phyloP scores from a whole-genome alignment of 106 monocot genomes.

The Dioscorea alata region DNA sequence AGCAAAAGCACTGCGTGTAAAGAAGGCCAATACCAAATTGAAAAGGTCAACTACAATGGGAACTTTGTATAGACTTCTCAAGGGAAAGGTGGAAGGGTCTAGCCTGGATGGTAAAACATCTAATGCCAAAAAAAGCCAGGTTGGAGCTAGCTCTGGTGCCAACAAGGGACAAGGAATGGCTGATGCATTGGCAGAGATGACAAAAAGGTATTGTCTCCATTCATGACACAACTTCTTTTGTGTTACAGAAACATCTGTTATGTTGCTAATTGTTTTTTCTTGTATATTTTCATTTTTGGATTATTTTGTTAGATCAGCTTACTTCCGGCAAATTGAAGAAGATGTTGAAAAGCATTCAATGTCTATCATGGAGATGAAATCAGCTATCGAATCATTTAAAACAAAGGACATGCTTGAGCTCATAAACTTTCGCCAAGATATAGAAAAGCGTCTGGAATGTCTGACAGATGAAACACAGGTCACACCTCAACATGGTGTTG shows the following conservation, averaged over 20 bases:
- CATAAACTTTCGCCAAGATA: constrained; percentile 31
- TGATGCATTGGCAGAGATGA: constrained; percentile 63
- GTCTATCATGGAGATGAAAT: constrained; percentile 30
- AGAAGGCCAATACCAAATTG: constrained; percentile 32
- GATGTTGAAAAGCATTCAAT: constrained; percentile 33
- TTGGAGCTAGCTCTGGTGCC: constrained; percentile 8
- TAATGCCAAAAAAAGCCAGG: constrained; percentile 12
- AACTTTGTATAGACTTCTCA: constrained; percentile 46
- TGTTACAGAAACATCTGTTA: not conserved
- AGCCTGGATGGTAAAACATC: constrained; percentile 24
- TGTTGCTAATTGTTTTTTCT: not conserved
- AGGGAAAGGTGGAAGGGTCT: constrained; percentile 45
- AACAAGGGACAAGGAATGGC: constrained; percentile 45
- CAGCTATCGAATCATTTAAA: constrained; percentile 27
- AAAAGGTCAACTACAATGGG: constrained; percentile 61
- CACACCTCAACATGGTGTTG: not conserved
- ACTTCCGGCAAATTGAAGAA: constrained; percentile 57
- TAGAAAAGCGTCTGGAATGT: constrained; percentile 39
- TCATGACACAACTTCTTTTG: not conserved
- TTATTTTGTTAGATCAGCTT: constrained; percentile 33
- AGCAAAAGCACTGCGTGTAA: constrained; percentile 21
- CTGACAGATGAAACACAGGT: constrained; percentile 71
- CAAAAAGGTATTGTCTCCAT: constrained; percentile 27
- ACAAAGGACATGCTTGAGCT: constrained; percentile 49
- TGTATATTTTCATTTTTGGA: not conserved